These are phyloP conservation scores for Penicillium cinerascens DNA, from an alignment of 495 filamentous ascomycete genomes.

Conservation along the genomic window DNA sequence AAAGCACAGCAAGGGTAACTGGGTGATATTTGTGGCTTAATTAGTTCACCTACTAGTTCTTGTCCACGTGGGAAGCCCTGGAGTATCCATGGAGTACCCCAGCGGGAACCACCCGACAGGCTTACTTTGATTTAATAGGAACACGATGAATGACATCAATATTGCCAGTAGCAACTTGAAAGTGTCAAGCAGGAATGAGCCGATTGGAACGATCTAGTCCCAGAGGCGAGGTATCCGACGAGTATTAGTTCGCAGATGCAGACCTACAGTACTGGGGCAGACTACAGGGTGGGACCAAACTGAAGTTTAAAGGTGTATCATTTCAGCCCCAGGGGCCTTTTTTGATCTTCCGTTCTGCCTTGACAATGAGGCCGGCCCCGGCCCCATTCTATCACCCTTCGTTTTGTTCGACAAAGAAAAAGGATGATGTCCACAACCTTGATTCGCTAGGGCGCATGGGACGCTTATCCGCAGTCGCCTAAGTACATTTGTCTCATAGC, in stretches of 20 bases:
- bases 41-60: neutral
- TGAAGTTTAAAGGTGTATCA: constrained; percentile 30
- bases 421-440: constrained; percentile 46
- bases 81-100: neutral
- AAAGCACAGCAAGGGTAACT: neutral
- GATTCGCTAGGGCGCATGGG: constrained; percentile 45
- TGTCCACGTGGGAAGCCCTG: neutral
- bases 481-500: constrained; percentile 52
- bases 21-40: neutral
- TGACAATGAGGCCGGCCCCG: constrained; percentile 25
- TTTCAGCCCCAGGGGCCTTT: constrained; percentile 25
- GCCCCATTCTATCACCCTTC: constrained; percentile 31
- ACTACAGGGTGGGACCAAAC: neutral
- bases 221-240: neutral
- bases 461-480: constrained; percentile 47
- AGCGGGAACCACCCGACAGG: neutral
- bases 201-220: neutral
- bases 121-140: neutral
- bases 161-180: neutral
- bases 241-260: neutral
- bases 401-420: constrained; percentile 33
- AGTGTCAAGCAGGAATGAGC: too few species aligned
- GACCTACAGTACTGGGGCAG: neutral
- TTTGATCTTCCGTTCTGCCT: constrained; percentile 32
- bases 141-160: neutral